Evolutionary conservation across 306 rosid genomes (phyloP).

Genomic region (Ochetophila trinervis): DNA sequence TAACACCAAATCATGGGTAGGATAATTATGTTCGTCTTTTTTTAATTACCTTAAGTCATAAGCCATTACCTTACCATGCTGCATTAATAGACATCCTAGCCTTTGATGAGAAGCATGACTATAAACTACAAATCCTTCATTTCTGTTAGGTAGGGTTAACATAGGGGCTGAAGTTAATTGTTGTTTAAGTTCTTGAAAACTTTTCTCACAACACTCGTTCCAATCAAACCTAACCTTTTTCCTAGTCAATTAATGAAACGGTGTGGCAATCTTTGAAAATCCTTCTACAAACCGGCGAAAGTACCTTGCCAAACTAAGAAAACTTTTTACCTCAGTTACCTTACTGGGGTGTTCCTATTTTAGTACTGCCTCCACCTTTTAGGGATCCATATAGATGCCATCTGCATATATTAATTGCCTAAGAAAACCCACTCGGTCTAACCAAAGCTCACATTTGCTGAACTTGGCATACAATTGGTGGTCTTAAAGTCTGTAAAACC

Average conservation of each 20-base stretch:
- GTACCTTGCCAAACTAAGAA: too few relatives aligned
- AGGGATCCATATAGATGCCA: too few relatives aligned
- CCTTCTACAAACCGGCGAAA: too few relatives aligned
- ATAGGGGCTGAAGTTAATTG: neutral
- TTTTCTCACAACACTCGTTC: neutral
- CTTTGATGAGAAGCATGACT: neutral
- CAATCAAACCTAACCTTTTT: too few relatives aligned
- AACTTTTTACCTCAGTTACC: too few relatives aligned
- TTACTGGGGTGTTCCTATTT: too few relatives aligned
- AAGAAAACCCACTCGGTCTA: neutral
- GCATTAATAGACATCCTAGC: neutral
- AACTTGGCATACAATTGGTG: neutral
- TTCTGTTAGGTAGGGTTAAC: neutral
- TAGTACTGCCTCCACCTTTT: too few relatives aligned
- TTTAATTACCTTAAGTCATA: neutral
- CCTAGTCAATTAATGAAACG: too few relatives aligned
- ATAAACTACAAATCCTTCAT: neutral
- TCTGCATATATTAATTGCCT: too few relatives aligned
- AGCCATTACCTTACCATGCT: neutral
- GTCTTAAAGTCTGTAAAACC: neutral
- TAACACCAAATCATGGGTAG: too few relatives aligned
- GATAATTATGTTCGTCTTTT: neutral
- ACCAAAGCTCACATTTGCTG: neutral
- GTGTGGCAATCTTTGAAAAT: too few relatives aligned
- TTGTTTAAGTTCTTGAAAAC: neutral